Conservation (phyloP, 1,139 yeast species). For the Pichia sp. region DNA sequence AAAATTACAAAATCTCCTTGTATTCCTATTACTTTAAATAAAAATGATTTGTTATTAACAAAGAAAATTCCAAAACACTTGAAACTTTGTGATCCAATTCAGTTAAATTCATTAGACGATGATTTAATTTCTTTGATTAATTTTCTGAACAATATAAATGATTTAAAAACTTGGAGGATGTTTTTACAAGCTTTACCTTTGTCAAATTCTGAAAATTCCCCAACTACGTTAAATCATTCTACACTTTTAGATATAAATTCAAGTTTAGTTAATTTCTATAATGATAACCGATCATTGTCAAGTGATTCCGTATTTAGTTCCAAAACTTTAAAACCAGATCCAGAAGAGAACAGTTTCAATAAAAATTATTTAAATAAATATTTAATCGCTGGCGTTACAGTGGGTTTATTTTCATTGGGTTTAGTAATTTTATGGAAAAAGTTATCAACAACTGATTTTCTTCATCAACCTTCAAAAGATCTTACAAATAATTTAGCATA, state of each 20-base stretch:
- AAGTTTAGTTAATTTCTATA: slow-evolving; percentile 16
- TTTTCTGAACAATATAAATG: slow-evolving; percentile 23
- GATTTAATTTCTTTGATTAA: slow-evolving; percentile 38
- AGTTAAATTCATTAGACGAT: slow-evolving; percentile 59
- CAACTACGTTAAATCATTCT: neutral
- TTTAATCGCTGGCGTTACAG: slow-evolving; percentile 23
- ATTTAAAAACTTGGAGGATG: slow-evolving; percentile 6
- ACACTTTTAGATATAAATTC: slow-evolving; percentile 19
- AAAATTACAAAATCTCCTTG: slow-evolving; percentile 25
- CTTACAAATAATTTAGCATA: neutral
- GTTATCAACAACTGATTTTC: slow-evolving; percentile 1
- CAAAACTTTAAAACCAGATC: neutral
- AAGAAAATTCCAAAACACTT: slow-evolving; percentile 11
- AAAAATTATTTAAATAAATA: slow-evolving; percentile 13
- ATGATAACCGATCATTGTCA: neutral
- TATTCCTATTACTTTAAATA: slow-evolving; percentile 23
- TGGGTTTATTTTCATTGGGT: slow-evolving; percentile 27
- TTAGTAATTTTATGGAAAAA: slow-evolving; percentile 24
- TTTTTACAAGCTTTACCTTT: slow-evolving; percentile 5
- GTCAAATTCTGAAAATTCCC: neutral
- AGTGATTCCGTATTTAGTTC: neutral
- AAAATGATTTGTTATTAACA: neutral
- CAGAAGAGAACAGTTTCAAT: neutral
- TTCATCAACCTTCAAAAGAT: neutral
- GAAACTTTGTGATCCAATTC: slow-evolving; percentile 32